Conservation (phyloP, 2,329 filamentous ascomycete species). For the Penicillium vulpinum region DNA sequence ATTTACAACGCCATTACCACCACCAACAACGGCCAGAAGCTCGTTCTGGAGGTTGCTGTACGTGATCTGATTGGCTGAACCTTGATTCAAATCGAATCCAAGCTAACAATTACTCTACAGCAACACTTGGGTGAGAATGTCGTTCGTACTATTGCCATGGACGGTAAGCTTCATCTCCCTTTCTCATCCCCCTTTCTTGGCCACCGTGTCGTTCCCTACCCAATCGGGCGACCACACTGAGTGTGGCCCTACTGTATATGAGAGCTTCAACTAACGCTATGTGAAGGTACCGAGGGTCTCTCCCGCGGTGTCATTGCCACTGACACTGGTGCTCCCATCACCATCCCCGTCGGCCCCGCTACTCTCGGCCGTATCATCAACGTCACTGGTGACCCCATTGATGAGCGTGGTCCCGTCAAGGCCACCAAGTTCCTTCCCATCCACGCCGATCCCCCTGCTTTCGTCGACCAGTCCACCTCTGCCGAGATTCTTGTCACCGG, state of each 20-base stretch:
- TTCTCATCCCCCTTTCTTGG: slow-evolving; percentile 13
- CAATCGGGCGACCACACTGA: slow-evolving; percentile 20
- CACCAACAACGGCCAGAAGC: slow-evolving; percentile 87
- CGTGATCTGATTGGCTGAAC: slow-evolving; percentile 39
- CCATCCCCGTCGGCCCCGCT: slow-evolving; percentile 87
- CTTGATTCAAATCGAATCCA: slow-evolving; percentile 15
- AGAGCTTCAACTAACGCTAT: slow-evolving; percentile 19
- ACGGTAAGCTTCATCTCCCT: slow-evolving; percentile 65
- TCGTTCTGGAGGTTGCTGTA: slow-evolving; percentile 96
- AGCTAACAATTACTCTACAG: slow-evolving; percentile 50
- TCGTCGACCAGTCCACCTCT: slow-evolving; percentile 92
- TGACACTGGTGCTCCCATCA: slow-evolving; percentile 94
- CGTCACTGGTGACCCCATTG: slow-evolving; percentile 99
- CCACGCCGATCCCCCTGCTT: slow-evolving; percentile 88
- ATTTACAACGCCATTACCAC: slow-evolving; percentile 98
- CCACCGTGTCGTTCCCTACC: slow-evolving; percentile 25
- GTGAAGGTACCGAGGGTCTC: slow-evolving; percentile 94
- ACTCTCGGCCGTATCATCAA: slow-evolving; percentile 99
- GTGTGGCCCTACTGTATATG: slow-evolving; percentile 10
- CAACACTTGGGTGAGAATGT: slow-evolving; percentile 99
- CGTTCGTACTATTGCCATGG: slow-evolving; percentile 99
- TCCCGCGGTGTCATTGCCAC: slow-evolving; percentile 81
- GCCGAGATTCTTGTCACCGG: slow-evolving; percentile 97
- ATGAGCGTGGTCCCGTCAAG: slow-evolving; percentile 99
- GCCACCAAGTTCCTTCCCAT: slow-evolving; percentile 82